Conservation (phyloP, 2,329 filamentous ascomycete genomes). For the Talaromyces amestolkiae region DNA sequence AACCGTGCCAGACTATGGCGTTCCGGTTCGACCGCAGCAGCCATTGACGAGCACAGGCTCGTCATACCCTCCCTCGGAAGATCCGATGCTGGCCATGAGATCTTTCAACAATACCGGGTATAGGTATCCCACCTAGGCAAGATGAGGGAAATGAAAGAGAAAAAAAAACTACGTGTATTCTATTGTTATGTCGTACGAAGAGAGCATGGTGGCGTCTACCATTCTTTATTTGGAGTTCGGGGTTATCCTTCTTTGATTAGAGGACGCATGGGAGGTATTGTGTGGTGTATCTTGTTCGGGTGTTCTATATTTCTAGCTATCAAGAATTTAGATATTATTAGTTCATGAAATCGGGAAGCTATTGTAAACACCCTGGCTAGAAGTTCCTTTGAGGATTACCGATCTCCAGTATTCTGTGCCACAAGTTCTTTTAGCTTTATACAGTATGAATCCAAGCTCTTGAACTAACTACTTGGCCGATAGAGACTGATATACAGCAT, state of each 20-base stretch:
- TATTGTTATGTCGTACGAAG: constrained; percentile 15
- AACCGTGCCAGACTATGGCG: constrained; percentile 35
- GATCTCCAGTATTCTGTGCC: not conserved
- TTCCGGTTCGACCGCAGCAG: constrained; percentile 27
- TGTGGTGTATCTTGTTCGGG: not conserved
- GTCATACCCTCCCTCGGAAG: constrained; percentile 23
- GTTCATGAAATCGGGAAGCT: not conserved
- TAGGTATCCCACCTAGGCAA: constrained; percentile 21
- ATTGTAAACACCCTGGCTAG: not conserved
- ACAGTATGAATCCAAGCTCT: not conserved
- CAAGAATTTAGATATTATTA: not conserved
- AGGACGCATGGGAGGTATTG: not conserved
- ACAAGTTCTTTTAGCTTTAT: not conserved
- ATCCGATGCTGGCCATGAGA: constrained; percentile 24
- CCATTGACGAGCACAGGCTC: constrained; percentile 20
- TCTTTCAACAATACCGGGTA: constrained; percentile 21
- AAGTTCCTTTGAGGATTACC: not conserved
- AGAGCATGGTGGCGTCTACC: constrained; percentile 12
- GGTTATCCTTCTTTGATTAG: constrained; percentile 11
- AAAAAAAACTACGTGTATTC: not conserved
- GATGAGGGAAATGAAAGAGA: not conserved
- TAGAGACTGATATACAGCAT: not conserved
- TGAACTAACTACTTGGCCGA: not conserved
- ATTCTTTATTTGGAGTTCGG: constrained; percentile 15
- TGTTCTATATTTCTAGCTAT: constrained; percentile 3